phyloP scores from a whole-genome alignment of 306 rosid species.

The Pyrus communis region DNA sequence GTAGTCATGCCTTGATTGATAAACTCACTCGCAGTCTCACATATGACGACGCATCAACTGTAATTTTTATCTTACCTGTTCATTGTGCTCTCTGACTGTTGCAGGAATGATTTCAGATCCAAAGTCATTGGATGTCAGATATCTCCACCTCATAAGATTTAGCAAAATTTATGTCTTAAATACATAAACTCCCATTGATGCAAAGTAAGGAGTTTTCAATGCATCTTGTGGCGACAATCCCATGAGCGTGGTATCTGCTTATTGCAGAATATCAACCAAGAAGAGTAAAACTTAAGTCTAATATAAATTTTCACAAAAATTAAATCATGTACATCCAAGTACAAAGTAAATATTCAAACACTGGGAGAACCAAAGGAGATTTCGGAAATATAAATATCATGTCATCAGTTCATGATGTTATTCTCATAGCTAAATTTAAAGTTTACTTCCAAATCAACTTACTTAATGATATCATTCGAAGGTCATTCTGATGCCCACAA shows the following conservation, averaged over 20 bases:
- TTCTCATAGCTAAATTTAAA: not conserved
- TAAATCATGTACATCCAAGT: not conserved
- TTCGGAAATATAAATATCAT: not conserved
- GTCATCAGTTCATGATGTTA: not conserved
- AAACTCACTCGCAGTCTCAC: not conserved
- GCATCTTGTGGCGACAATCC: slow-evolving; percentile 69
- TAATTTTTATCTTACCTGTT: slow-evolving; percentile 51
- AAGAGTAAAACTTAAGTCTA: not conserved
- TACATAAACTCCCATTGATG: slow-evolving; percentile 88
- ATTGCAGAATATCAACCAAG: slow-evolving; percentile 47
- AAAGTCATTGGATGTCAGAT: slow-evolving; percentile 76
- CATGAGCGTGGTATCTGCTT: slow-evolving; percentile 56
- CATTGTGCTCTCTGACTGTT: slow-evolving; percentile 59
- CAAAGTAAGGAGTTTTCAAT: slow-evolving; percentile 55
- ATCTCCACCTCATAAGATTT: slow-evolving; percentile 71
- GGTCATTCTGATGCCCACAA: no score
- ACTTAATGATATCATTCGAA: no score
- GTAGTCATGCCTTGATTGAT: not conserved
- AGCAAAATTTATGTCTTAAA: slow-evolving; percentile 71
- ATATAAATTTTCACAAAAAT: not conserved
- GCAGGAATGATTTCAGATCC: slow-evolving; percentile 97
- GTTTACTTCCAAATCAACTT: not conserved
- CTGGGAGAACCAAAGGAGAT: not conserved
- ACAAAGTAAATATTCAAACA: not conserved
- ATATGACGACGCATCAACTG: not conserved